Base-by-base conservation (phyloP, 495 filamentous ascomycete genomes). In the Trichoderma gamsii region DNA sequence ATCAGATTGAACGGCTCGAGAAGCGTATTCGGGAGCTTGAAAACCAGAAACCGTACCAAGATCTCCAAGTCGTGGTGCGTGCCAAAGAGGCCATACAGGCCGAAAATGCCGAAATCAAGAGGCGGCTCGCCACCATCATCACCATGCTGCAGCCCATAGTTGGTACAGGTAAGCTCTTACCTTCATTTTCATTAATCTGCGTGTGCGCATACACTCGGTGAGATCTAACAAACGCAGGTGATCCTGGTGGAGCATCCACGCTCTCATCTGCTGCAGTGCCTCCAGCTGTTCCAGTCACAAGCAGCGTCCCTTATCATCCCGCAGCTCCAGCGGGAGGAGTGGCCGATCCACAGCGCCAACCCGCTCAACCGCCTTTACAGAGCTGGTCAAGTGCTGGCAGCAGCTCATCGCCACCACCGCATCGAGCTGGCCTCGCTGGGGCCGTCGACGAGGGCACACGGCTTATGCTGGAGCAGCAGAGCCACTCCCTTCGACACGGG, bases 41-140 rank as follows among this genome's bases (percentile, higher is more conserved):
- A 21, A 85, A 84, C 7, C 89, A 91, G 77, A 87, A 92, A 73
- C 90, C 92, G 0, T 91, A 91, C 71, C 85, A 88, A 70, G 90
- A 96, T 72, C 84, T 94, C 15, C 90, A 92, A 79, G 78, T 82
- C 25, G 89, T 84, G 15, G 69, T 91, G 44, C 81, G 83, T 44
- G 85, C 90, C 75, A 92, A 90, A 81, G 88, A 90, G 71, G 80
- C 83, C 12, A 83, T 89, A 41, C 82, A 89, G 76, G 83, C 83
- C 38, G 91, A 94, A 74, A 91, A 92, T 75, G 82, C 81, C 49
- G 87, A 90, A 64, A 84, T 93, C 52, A 87, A 84, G 72, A 80
- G 81, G 74, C 81, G 83, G 38, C 74, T 96, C 69, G 80, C 82
- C 46, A 77, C 81, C 23, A 83, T 90, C 25, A 76, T 90, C 74